These are phyloP conservation scores for Plantago ovata DNA, from an alignment of 257 asterid genomes.

Conservation along the genomic window DNA sequence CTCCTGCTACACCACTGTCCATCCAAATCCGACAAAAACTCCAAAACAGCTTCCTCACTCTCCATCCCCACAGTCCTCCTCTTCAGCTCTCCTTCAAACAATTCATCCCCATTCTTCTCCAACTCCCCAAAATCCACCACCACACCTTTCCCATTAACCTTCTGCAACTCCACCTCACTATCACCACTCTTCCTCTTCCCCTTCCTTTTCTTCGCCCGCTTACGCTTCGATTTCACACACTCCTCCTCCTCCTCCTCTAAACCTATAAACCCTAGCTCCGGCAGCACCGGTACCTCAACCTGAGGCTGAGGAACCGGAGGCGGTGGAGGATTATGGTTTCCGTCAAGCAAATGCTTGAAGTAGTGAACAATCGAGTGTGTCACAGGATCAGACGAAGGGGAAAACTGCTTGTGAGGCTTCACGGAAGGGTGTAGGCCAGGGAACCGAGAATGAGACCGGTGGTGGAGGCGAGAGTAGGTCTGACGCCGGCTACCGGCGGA, in stretches of 20 bases:
- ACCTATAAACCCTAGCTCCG: conserved; percentile 37
- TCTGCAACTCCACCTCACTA: conserved; percentile 44
- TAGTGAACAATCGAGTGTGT: conserved; percentile 60
- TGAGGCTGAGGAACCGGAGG: conserved; percentile 57
- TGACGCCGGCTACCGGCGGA: conserved; percentile 92
- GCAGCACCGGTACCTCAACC: too few species aligned
- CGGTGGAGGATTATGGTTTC: conserved; percentile 55
- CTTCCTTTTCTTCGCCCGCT: conserved; percentile 34
- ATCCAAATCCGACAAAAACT: conserved; percentile 59
- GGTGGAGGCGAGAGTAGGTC: conserved; percentile 71
- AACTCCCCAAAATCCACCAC: conserved; percentile 52
- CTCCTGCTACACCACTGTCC: conserved; percentile 96
- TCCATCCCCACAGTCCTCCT: conserved; percentile 61
- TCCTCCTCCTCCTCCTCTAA: conserved; percentile 33
- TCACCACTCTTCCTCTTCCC: conserved; percentile 27
- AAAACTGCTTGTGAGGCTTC: conserved; percentile 30
- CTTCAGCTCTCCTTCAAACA: conserved; percentile 54
- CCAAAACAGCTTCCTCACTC: conserved; percentile 61
- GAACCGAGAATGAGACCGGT: conserved; percentile 67
- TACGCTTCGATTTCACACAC: conserved; percentile 36
- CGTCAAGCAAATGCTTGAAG: conserved; percentile 56
- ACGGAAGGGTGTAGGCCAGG: conserved; percentile 51
- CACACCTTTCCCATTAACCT: conserved; percentile 54
- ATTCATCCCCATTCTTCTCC: conserved; percentile 70
- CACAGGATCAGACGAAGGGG: conserved; percentile 60